Conservation (phyloP, 148 eudicot species). For the Camellia sinensis region DNA sequence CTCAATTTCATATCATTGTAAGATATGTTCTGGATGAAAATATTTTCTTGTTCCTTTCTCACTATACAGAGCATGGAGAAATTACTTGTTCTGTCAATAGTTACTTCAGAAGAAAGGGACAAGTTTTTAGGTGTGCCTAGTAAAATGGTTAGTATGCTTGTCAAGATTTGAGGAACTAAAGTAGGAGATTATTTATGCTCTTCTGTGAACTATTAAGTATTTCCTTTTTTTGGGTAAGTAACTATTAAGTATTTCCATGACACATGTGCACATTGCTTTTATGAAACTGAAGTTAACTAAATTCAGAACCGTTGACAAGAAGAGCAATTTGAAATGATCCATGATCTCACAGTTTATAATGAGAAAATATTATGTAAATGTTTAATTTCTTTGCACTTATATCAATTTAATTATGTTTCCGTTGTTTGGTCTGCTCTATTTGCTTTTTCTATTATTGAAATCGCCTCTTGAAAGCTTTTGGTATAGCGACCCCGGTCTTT, state of each 20-base stretch:
- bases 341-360: neutral
- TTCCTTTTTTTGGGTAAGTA: no score
- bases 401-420: no score
- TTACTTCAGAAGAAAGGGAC: constrained; percentile 1
- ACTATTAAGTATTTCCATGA: neutral
- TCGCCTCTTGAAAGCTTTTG: no score
- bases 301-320: neutral
- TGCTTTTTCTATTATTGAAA: no score
- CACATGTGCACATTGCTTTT: no score
- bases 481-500: no score
- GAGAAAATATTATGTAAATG: no score
- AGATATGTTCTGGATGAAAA: no score
- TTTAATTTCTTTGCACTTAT: neutral
- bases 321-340: neutral
- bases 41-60: neutral
- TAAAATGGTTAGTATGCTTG: neutral
- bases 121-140: neutral
- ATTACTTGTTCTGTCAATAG: neutral
- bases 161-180: constrained; percentile 1
- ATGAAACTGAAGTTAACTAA: no score
- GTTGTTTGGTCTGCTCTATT: no score
- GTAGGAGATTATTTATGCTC: neutral
- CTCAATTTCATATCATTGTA: no score
- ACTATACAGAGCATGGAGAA: constrained; percentile 4
- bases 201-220: neutral